Percentiles rank a stretch among this genome's conserved stretches.
Evolutionary conservation across 306 rosid species (phyloP).

Genomic region (Sicyos baderoa): DNA sequence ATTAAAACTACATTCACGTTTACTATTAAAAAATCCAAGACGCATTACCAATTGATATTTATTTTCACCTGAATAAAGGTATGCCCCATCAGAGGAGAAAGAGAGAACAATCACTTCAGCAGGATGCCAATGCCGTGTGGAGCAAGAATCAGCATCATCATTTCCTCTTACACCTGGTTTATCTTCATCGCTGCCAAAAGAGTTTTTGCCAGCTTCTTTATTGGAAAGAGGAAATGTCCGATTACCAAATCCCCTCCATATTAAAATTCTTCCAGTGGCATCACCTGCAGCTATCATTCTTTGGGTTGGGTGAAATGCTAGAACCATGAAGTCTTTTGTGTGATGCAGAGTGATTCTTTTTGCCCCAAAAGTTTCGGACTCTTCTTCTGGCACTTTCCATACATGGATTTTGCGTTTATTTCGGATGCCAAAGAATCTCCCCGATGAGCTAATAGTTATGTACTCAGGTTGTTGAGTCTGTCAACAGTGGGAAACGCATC

Average conservation of each 20-base stretch:
- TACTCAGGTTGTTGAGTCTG: conserved; percentile 61
- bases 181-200: conserved; percentile 32
- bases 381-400: conserved; percentile 55
- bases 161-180: conserved; percentile 70
- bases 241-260: conserved; percentile 70
- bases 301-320: conserved; percentile 72
- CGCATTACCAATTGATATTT: not conserved
- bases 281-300: conserved; percentile 89
- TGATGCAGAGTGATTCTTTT: conserved; percentile 74
- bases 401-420: conserved; percentile 60
- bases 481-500: conserved; percentile 26
- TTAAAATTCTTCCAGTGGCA: conserved; percentile 69
- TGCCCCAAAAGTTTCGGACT: conserved; percentile 30
- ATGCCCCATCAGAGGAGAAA: conserved; percentile 80
- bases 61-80: conserved; percentile 63
- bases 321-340: conserved; percentile 47
- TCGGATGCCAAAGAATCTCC: conserved; percentile 57
- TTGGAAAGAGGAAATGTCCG: conserved; percentile 30
- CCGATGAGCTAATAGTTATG: conserved; percentile 54
- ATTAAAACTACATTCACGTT: not conserved
- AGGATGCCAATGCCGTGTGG: conserved; percentile 94
- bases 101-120: conserved; percentile 49
- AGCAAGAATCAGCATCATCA: conserved; percentile 80
- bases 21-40: not conserved
- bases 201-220: conserved; percentile 25